Evolutionary conservation across 78 protist species (phyloP).

Genomic region (Polysphondylium violaceum): DNA sequence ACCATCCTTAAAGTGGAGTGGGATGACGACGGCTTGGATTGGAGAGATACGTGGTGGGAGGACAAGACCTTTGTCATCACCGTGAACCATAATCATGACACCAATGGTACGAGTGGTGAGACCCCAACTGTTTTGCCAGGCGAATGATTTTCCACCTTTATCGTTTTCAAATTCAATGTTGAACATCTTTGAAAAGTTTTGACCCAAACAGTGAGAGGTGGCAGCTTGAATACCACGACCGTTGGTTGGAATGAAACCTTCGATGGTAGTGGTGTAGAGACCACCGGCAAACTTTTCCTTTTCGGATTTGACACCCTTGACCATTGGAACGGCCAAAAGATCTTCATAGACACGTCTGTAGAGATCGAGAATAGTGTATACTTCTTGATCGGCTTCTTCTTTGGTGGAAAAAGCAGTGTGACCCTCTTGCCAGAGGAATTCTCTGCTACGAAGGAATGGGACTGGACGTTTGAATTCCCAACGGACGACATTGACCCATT

Average conservation of each 20-base stretch:
- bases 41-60: constrained; percentile 98
- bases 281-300: constrained; percentile 98
- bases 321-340: constrained; percentile 94
- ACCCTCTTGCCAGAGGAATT: constrained; percentile 99
- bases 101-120: constrained; percentile 97
- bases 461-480: constrained; percentile 99
- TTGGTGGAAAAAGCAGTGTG: constrained; percentile 96
- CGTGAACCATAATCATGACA: constrained; percentile 96
- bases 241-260: constrained; percentile 95
- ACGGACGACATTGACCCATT: constrained; percentile 99
- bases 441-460: constrained; percentile 97
- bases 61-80: constrained; percentile 98
- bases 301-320: constrained; percentile 90
- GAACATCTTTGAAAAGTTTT: constrained; percentile 98
- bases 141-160: constrained; percentile 56
- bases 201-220: constrained; percentile 97
- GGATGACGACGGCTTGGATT: constrained; percentile 94
- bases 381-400: constrained; percentile 95
- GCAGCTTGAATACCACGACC: constrained; percentile 98
- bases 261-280: constrained; percentile 96
- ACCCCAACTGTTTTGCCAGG: constrained; percentile 99
- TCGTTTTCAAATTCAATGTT: constrained; percentile 91
- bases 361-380: constrained; percentile 90
- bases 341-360: constrained; percentile 95
- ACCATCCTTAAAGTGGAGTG: constrained; percentile 80